These are phyloP conservation scores for Neurospora sp. DNA, from an alignment of 495 filamentous ascomycete species.

Conservation along the genomic window DNA sequence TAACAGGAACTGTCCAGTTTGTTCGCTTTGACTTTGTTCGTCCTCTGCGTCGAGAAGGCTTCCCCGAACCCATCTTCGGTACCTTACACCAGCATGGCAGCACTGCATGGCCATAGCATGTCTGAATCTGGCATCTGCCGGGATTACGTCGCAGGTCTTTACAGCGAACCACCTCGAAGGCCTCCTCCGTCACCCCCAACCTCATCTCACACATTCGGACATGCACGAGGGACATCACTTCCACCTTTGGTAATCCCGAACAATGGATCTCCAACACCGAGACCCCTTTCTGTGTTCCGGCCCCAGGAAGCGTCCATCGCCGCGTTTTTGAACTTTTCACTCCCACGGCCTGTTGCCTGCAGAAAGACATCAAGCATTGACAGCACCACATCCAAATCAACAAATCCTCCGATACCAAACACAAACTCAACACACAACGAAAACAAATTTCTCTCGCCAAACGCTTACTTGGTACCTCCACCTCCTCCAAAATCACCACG, in stretches of 20 bases:
- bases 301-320: not conserved
- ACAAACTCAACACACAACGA: not conserved
- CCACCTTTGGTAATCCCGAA: not conserved
- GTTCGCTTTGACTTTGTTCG: not conserved
- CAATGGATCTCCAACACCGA: not conserved
- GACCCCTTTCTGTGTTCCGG: not conserved
- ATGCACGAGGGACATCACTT: not conserved
- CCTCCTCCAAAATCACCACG: not conserved
- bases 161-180: not conserved
- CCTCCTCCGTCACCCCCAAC: not conserved
- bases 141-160: not conserved
- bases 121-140: not conserved
- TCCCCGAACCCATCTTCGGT: not conserved
- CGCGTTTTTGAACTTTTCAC: not conserved
- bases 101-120: not conserved
- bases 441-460: not conserved
- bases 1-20: not conserved
- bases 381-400: not conserved
- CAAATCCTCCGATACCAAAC: not conserved
- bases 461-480: not conserved
- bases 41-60: not conserved
- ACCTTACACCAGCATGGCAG: not conserved
- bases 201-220: not conserved
- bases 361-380: not conserved
- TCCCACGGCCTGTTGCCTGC: not conserved